phyloP scores from a whole-genome alignment of 257 asterid species.

The Lantana camara region DNA sequence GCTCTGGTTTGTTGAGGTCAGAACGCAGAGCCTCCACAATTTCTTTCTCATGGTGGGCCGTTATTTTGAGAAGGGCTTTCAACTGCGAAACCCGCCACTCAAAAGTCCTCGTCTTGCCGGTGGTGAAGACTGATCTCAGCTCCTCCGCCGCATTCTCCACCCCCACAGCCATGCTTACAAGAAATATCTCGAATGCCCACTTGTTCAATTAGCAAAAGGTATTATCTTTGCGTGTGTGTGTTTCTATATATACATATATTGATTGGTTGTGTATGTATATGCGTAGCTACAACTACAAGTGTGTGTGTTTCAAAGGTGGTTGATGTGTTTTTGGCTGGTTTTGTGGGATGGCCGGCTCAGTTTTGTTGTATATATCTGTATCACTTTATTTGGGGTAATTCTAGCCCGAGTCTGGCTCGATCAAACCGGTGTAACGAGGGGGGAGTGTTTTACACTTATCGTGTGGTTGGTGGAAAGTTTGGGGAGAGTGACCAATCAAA shows the following conservation, averaged over 20 bases:
- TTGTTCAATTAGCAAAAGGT: not conserved
- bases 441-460: no score
- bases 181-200: not conserved
- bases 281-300: not conserved
- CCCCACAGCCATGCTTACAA: conserved; percentile 34
- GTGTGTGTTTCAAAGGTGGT: not conserved
- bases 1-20: conserved; percentile 77
- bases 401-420: no score
- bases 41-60: conserved; percentile 60
- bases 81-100: conserved; percentile 91
- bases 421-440: no score
- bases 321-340: conserved; percentile 13
- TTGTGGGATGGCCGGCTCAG: not conserved
- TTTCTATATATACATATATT: not conserved
- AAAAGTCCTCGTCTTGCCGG: conserved; percentile 66
- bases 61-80: conserved; percentile 57
- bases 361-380: no score
- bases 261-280: not conserved
- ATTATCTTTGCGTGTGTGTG: not conserved
- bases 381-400: no score
- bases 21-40: conserved; percentile 62
- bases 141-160: conserved; percentile 56
- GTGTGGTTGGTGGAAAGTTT: no score
- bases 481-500: no score
- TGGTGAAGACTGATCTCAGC: conserved; percentile 48